Conservation (phyloP, 257 asterid species). For the Gardenia jasminoides region DNA sequence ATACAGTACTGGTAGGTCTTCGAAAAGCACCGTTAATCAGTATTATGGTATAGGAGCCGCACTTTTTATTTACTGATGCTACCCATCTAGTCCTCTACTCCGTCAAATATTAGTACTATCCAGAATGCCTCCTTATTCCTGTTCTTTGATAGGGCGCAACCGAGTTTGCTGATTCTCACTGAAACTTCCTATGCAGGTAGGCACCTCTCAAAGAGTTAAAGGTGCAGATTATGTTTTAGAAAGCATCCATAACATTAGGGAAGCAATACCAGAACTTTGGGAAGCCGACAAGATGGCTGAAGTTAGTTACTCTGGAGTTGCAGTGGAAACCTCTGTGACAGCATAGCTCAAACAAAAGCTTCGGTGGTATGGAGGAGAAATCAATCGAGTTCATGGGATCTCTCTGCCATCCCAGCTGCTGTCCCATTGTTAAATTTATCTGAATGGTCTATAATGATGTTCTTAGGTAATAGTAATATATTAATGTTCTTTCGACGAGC, state of each 20-base stretch:
- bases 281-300: conserved; percentile 62
- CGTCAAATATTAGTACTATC: neutral
- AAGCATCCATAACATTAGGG: conserved; percentile 84
- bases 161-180: neutral
- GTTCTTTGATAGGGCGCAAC: neutral
- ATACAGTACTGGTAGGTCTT: conserved; percentile 73
- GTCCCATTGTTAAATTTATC: conserved; percentile 26
- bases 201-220: conserved; percentile 76
- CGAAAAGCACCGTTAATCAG: neutral
- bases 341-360: conserved; percentile 45
- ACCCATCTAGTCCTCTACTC: neutral
- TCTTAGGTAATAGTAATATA: conserved; percentile 17
- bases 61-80: neutral
- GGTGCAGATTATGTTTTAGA: conserved; percentile 91
- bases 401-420: conserved; percentile 13
- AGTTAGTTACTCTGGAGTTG: conserved; percentile 61
- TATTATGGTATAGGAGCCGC: neutral
- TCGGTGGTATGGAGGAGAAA: conserved; percentile 3
- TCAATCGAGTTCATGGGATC: conserved; percentile 25
- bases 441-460: conserved; percentile 31
- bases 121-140: neutral
- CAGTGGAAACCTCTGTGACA: conserved; percentile 83
- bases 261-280: conserved; percentile 92
- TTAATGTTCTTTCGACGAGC: conserved; percentile 25
- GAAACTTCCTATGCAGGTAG: conserved; percentile 48